phyloP scores from a whole-genome alignment of 1,284 basidiomycete species.

The Tilletia setariae region DNA sequence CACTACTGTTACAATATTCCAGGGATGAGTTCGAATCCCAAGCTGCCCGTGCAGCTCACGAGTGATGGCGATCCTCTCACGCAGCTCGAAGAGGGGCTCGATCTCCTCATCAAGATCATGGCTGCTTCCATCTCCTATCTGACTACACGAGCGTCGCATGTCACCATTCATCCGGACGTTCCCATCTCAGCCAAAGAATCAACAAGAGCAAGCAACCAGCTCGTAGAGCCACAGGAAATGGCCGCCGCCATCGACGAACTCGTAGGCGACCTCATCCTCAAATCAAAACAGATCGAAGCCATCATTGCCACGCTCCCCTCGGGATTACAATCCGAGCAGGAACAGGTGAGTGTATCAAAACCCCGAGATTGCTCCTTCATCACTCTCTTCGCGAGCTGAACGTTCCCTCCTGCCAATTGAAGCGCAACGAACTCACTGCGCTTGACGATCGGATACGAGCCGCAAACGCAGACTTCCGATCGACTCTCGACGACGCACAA shows the following conservation, averaged over 20 bases:
- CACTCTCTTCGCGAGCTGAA: not conserved
- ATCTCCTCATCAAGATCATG: slow-evolving; percentile 16
- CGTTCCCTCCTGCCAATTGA: not conserved
- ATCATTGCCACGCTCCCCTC: slow-evolving; percentile 7
- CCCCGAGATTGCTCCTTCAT: not conserved
- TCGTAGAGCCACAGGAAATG: slow-evolving; percentile 19
- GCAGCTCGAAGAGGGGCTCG: slow-evolving; percentile 8
- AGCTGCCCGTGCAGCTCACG: not conserved
- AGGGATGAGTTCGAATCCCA: too few species aligned
- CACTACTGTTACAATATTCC: too few species aligned
- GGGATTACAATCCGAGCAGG: not conserved
- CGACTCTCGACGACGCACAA: not conserved
- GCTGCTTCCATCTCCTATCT: slow-evolving; percentile 8
- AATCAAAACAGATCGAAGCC: slow-evolving; percentile 20
- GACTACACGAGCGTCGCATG: slow-evolving; percentile 12
- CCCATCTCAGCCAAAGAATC: slow-evolving; percentile 4
- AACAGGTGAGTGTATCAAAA: not conserved
- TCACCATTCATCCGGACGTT: not conserved
- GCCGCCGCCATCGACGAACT: slow-evolving; percentile 20
- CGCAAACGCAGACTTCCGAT: slow-evolving; percentile 9
- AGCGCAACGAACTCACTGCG: not conserved
- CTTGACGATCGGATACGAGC: not conserved
- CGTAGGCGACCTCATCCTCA: slow-evolving; percentile 19
- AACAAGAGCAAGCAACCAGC: not conserved
- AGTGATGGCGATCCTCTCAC: not conserved